Percentiles rank a stretch among this genome's conserved stretches.
Conservation (phyloP, 148 eudicot genomes). For the Rhododendron griersonianum region DNA sequence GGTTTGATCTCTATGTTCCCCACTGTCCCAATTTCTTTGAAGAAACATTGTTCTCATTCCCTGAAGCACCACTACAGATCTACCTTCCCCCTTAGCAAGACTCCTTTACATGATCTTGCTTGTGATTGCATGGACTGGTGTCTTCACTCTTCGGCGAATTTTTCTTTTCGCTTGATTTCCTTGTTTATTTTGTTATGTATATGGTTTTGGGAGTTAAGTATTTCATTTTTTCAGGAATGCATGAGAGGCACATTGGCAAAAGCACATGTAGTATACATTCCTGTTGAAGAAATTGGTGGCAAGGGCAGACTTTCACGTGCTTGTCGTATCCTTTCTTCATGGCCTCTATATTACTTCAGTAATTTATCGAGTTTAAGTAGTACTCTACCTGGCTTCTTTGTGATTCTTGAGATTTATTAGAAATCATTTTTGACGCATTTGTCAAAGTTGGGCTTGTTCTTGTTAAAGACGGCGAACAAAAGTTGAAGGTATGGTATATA, state of each 20-base stretch:
- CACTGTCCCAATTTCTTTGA: not conserved
- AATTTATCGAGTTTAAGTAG: not conserved
- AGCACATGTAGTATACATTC: slow-evolving; percentile 79
- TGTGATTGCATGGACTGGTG: not conserved
- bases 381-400: slow-evolving; percentile 8
- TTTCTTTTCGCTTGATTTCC: not conserved
- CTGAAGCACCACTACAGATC: not conserved
- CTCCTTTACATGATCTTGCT: not conserved
- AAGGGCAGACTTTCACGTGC: slow-evolving; percentile 70
- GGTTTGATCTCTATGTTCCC: not conserved
- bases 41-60: not conserved
- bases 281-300: slow-evolving; percentile 74
- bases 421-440: slow-evolving; percentile 74
- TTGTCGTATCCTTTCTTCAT: slow-evolving; percentile 70
- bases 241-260: slow-evolving; percentile 65
- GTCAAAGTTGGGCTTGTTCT: slow-evolving; percentile 77
- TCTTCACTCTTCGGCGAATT: not conserved
- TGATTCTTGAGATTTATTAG: slow-evolving; percentile 58
- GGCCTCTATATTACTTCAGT: not conserved
- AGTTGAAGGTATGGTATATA: slow-evolving; percentile 49
- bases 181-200: not conserved
- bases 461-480: slow-evolving; percentile 47
- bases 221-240: slow-evolving; percentile 45
- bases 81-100: not conserved
- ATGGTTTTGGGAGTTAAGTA: not conserved